Evolutionary conservation across 2,329 filamentous ascomycete species (phyloP), one percentile per base, ranked within the genome.

Genomic region (Pseudogymnoascus sp.): DNA sequence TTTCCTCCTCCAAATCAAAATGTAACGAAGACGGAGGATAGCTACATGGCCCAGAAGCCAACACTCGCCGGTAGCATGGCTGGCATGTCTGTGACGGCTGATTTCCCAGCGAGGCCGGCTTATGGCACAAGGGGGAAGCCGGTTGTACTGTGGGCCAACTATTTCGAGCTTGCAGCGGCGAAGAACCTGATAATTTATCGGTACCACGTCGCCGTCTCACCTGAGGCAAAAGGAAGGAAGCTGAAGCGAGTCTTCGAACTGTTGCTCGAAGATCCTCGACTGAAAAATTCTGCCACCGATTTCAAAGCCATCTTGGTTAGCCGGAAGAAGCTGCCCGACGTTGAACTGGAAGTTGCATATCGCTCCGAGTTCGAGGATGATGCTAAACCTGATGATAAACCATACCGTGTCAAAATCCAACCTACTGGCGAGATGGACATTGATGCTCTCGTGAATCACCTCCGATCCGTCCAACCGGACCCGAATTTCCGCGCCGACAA

Each of bases 71-170:
- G 42, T 40, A 34, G 44, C 21, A 25, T 62, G 37, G 36, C 62
- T 50, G 53, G 64, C 38, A 40, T 64, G 53, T 62, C 62, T 16
- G 23, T 61, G 11, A 50, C 59, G 5, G 11, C 59, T 16, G 50
- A 63, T 31, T 62, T 62, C 60, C 64, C 66, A 11, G n/a, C 46
- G 4, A 64, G 66, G 46, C 66, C 66, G 11, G 64, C 59, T 2
- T 67, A 71, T 63, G 72, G 72, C 1, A 71, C 69, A 2, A 63
- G 66, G 14, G 73, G 73, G 3, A 66, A 63, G 44, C 62, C 65
- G 7, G 65, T 74, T 59, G 50, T 64, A 1, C 67, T 74, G 0
- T 73, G 70, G 60, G 70, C 72, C 34, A 74, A 74, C 42, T 74
- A 72, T 25, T 72, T 72, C 62, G 67, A 71, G 46, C 44, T 67